Base-by-base conservation (phyloP, 768 basidiomycete genomes). In the Hygrocybe coccinea region DNA sequence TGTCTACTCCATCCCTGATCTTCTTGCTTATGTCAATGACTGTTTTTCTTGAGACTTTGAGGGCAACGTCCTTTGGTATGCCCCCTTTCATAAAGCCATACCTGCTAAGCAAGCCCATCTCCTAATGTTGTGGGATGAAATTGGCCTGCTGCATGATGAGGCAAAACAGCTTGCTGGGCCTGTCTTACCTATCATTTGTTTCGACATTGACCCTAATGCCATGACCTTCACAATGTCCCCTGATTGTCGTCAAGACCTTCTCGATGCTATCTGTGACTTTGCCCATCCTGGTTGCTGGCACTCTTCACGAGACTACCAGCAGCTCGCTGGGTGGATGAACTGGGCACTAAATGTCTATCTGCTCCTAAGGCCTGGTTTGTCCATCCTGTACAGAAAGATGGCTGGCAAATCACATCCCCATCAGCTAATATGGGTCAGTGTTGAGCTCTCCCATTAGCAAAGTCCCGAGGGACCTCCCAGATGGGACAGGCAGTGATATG, bases 161-260 rank as follows among this genome's bases (percentile, higher is more conserved):
- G 29, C 47, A 2, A 80, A 79, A 55, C 79, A 79, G 57, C 6
- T 74, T 0, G 69, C n/a, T n/a, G 74, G 73, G 0, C 6, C 41
- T 0, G 4, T 29, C 0, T 65, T 79, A 12, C 59, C 62, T 1
- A 69, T 78, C 57, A 71, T 78, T 55, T 73, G 78, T n/a, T 73
- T 74, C 52, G 24, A 64, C 0, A 71, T 77, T 22, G 70, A 79
- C 55, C 44, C 71, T 0, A 63, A 68, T 25, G 49, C 44, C 0
- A 67, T 75, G 65, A 67, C 66, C 0, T 57, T 74, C 49, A 61
- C 67, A 0, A 55, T 70, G 35, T 36, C 59, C 0, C 10, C n/a
- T 0, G 39, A 58, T 2, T 21, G 37, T 3, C 47, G 55, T 8
- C 4, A 12, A 2, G 57, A 63, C 4, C 58, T 71, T 3, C 15